These are phyloP conservation scores for Parastagonospora nodorum DNA, from an alignment of 2,329 filamentous ascomycete genomes.

Conservation along the genomic window DNA sequence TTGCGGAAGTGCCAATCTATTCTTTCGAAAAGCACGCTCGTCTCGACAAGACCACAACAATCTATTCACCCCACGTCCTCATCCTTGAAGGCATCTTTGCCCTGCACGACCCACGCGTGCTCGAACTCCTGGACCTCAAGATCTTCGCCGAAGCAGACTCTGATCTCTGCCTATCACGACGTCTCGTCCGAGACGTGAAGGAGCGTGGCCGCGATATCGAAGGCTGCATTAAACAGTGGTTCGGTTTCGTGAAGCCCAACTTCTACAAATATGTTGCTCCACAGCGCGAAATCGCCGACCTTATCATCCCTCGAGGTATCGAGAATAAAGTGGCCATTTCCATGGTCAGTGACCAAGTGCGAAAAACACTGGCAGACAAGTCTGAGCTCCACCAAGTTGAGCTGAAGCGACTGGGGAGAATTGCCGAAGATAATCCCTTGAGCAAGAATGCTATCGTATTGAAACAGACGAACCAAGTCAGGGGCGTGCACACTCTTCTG, in stretches of 20 bases:
- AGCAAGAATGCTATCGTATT: conserved; percentile 77
- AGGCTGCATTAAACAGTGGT: conserved; percentile 98
- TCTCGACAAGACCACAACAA: conserved; percentile 76
- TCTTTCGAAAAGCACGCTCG: conserved; percentile 92
- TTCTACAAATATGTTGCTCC: conserved; percentile 94
- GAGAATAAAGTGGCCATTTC: conserved; percentile 93
- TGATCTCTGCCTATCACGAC: conserved; percentile 80
- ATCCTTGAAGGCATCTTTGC: conserved; percentile 97
- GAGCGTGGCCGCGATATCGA: conserved; percentile 91
- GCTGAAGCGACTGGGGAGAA: conserved; percentile 74
- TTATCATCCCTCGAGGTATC: conserved; percentile 93
- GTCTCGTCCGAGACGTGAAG: conserved; percentile 78
- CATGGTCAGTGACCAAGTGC: conserved; percentile 94
- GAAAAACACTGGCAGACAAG: conserved; percentile 84
- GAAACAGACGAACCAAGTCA: conserved; percentile 77
- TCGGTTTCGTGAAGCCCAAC: conserved; percentile 93
- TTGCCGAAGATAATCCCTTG: conserved; percentile 72
- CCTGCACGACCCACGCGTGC: conserved; percentile 82
- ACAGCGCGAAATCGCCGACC: conserved; percentile 87
- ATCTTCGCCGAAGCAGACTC: conserved; percentile 97
- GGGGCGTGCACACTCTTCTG: conserved; percentile 88
- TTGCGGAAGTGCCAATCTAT: conserved; percentile 90
- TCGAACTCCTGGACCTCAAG: conserved; percentile 89
- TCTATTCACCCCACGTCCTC: conserved; percentile 95
- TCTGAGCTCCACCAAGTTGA: conserved; percentile 81